A percentile compares a stretch with the other conserved stretches of the same genome.
Evolutionary conservation across 306 rosid species (phyloP).

Genomic region (Oxytropis ochrocephala): DNA sequence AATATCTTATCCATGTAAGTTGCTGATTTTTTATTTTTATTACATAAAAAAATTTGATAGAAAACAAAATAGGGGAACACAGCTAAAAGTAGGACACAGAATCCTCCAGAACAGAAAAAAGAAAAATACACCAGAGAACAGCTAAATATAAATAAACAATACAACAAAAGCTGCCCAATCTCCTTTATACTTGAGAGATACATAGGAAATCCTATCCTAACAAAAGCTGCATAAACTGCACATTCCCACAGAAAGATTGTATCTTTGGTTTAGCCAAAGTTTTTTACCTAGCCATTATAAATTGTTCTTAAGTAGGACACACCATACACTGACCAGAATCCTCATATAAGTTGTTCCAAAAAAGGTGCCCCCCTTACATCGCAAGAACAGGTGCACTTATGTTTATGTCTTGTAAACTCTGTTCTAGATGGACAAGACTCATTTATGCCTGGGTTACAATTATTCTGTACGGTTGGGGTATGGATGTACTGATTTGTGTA

Average conservation of each 20-base stretch:
- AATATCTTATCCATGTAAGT: not conserved
- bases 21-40: not conserved
- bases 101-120: not conserved
- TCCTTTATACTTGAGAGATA: not conserved
- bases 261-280: not conserved
- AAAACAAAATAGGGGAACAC: not conserved
- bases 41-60: not conserved
- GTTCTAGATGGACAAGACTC: not conserved
- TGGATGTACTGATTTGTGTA: not conserved
- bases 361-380: not conserved
- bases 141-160: not conserved
- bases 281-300: constrained; percentile 1
- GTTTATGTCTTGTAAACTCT: not conserved
- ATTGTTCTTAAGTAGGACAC: constrained; percentile 1
- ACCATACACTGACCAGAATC: not conserved
- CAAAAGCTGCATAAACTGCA: not conserved
- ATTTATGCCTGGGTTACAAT: not conserved
- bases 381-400: not conserved
- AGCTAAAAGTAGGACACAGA: not conserved
- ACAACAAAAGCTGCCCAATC: not conserved
- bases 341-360: not conserved
- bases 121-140: not conserved
- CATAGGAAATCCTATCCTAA: constrained; percentile 1
- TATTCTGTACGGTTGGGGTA: not conserved
- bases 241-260: not conserved